Evolutionary conservation across 768 basidiomycete species (phyloP).

Genomic region (Leccinum arenicola): DNA sequence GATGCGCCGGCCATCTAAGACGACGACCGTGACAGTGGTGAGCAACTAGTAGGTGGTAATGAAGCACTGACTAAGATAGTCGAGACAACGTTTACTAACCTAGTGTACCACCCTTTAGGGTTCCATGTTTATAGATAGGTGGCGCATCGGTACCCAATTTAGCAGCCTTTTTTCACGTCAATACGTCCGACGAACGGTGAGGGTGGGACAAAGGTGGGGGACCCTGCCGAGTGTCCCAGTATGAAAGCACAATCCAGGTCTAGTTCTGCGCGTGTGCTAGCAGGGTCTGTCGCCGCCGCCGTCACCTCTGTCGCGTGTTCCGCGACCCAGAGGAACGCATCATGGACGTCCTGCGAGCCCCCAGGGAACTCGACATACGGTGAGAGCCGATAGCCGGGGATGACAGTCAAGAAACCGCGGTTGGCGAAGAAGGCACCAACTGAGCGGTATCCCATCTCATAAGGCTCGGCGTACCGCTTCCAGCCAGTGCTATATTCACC

Average conservation of each 20-base stretch:
- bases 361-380: slow-evolving; percentile 55
- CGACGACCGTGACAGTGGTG: slow-evolving; percentile 7
- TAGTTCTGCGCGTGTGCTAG: slow-evolving; percentile 21
- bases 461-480: slow-evolving; percentile 44
- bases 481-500: slow-evolving; percentile 58
- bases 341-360: slow-evolving; percentile 54
- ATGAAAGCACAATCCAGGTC: slow-evolving; percentile 45
- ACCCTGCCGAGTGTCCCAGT: slow-evolving; percentile 64
- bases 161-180: no score
- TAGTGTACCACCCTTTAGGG: no score
- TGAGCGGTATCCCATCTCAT: slow-evolving; percentile 52
- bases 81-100: no score
- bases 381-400: slow-evolving; percentile 66
- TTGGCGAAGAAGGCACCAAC: slow-evolving; percentile 57
- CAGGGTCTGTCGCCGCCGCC: slow-evolving; percentile 1
- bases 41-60: no score
- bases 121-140: no score
- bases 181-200: no score
- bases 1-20: slow-evolving; percentile 53
- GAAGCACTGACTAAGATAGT: no score
- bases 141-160: no score
- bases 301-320: slow-evolving; percentile 31
- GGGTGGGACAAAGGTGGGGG: slow-evolving; percentile 8
- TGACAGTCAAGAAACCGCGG: slow-evolving; percentile 57
- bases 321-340: slow-evolving; percentile 55